Base-by-base conservation (phyloP, 2,329 filamentous ascomycete genomes). In the Diaporthe sp. region DNA sequence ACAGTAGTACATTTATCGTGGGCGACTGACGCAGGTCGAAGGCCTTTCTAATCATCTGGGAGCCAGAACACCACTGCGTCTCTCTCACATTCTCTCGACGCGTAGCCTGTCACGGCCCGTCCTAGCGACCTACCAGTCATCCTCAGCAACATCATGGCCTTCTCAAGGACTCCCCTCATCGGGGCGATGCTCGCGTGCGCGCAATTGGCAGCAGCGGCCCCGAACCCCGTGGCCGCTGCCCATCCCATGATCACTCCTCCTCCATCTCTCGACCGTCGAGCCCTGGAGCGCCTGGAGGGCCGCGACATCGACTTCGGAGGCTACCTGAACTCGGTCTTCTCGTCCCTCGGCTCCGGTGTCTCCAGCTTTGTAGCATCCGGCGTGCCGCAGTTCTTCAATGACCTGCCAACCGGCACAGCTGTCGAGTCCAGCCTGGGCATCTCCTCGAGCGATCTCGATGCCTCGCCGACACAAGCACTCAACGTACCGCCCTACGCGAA, bases 401-500 rank as follows among this genome's bases (percentile, higher is more conserved):
- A 88, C 77, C 89, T 95, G 50, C 92, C 93, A 1, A 91, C 89
- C 4, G 91, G 91, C 47, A 85, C 85, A 54, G 84, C 85, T 9
- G 93, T 94, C 1, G 82, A 89, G 80, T 92, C 89, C 77, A 90
- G 88, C 47, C 85, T 94, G 7, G 90, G 89, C 2, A 85, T 95
- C 45, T 85, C 86, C 71, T 88, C 90, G 74, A 82, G 84, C 42
- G 89, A 93, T 70, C 81, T 95, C 50, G 87, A 84, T 64, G 91
- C 92, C 2, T 84, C 88, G 73, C 93, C 93, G 0, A 94, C 93
- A 0, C 88, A 94, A 76, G 92, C 93, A 6, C 83, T 95, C 75
- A 95, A 95, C 77, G 81, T 95, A 12, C 92, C 93, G 83, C 89
- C 86, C 15, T 93, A 93, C 77, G 94, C 88, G n/a, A 96, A 96